Conservation (phyloP, 2,329 filamentous ascomycete genomes). For the Fusarium sp. region DNA sequence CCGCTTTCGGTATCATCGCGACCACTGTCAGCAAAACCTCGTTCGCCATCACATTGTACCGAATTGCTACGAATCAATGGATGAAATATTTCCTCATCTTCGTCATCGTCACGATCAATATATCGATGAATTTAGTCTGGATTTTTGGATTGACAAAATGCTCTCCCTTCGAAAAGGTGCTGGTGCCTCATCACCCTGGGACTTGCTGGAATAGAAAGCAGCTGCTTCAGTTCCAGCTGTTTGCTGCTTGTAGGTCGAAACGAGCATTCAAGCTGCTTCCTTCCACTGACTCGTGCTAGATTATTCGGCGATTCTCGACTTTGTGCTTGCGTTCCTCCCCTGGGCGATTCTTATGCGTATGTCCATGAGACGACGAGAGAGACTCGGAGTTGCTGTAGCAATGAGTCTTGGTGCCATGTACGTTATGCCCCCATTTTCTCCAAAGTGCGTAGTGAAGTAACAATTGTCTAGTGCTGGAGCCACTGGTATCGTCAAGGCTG, state of each 20-base stretch:
- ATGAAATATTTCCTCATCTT: conserved; percentile 45
- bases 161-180: conserved; percentile 43
- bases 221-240: conserved; percentile 45
- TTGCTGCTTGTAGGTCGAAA: conserved; percentile 45
- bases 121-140: conserved; percentile 49
- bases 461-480: conserved; percentile 43
- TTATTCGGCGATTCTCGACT: conserved; percentile 49
- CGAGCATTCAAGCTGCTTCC: accelerated
- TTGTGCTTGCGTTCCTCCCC: conserved; percentile 47
- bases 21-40: conserved; percentile 52
- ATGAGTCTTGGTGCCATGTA: conserved; percentile 51
- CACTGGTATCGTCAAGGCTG: conserved; percentile 48
- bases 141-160: conserved; percentile 49
- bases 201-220: conserved; percentile 45
- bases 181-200: conserved; percentile 42
- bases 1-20: conserved; percentile 47
- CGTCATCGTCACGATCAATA: conserved; percentile 47
- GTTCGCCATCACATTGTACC: conserved; percentile 50
- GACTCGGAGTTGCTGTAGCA: conserved; percentile 48
- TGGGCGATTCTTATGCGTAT: conserved; percentile 49
- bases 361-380: conserved; percentile 46
- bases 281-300: conserved; percentile 31
- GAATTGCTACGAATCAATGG: conserved; percentile 44
- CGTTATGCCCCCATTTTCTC: neutral
- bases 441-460: conserved; percentile 9